These are phyloP conservation scores for Panicum virgatum DNA, from an alignment of 202 grass and related monocot genomes.

Conservation along the genomic window DNA sequence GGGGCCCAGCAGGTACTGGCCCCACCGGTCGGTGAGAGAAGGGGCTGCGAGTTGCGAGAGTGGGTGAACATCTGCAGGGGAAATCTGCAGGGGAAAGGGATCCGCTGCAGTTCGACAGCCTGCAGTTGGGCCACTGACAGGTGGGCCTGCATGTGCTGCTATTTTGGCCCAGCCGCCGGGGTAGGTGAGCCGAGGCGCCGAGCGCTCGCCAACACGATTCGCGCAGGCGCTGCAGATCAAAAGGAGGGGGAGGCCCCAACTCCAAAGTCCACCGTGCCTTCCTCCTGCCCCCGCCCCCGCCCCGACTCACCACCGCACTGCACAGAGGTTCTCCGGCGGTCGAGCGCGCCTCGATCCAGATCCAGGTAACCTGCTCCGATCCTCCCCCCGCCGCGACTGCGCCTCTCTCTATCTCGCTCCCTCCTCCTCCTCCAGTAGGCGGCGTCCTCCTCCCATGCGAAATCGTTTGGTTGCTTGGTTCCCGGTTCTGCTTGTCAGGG, in stretches of 20 bases:
- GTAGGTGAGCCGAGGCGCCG: not conserved
- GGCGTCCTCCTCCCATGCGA: not conserved
- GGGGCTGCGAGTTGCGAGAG: not conserved
- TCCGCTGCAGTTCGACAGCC: too few relatives aligned
- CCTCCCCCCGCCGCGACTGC: not conserved
- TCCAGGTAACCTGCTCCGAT: conserved; percentile 5
- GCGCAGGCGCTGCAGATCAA: conserved; percentile 10
- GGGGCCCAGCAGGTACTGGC: not conserved
- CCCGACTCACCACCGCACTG: not conserved
- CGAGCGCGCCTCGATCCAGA: conserved; percentile 21
- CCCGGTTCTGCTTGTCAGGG: not conserved
- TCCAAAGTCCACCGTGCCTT: not conserved
- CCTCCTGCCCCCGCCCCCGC: too few relatives aligned
- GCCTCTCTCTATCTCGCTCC: not conserved
- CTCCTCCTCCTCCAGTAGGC: too few relatives aligned
- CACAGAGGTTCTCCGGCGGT: not conserved
- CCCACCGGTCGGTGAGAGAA: not conserved
- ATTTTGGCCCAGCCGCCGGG: not conserved
- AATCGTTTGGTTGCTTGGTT: not conserved
- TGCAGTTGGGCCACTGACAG: too few relatives aligned
- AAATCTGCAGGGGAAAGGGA: too few relatives aligned
- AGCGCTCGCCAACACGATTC: not conserved
- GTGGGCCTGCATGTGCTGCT: too few relatives aligned
- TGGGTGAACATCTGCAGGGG: not conserved
- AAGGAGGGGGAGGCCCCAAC: not conserved